These are phyloP conservation scores for Patellifolia procumbens DNA, from an alignment of 179 eudicot genomes.

Conservation along the genomic window DNA sequence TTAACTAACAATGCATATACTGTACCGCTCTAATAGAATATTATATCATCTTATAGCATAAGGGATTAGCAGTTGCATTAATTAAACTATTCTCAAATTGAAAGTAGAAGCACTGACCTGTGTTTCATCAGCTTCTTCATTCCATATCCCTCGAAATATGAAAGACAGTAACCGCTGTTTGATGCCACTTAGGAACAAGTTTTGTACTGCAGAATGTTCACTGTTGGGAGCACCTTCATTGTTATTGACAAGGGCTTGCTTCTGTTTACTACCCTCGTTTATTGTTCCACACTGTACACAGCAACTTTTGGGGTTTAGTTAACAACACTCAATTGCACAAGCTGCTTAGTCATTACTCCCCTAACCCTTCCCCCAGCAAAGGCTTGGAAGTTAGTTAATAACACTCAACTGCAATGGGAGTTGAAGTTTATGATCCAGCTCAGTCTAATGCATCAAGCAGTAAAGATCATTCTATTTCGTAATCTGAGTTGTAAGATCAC, in stretches of 20 bases:
- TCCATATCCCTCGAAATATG: slow-evolving; percentile 79
- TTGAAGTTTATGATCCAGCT: background rate
- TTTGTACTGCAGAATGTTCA: slow-evolving; percentile 32
- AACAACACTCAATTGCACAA: background rate
- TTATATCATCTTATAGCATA: background rate
- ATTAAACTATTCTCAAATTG: background rate
- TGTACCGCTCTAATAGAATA: background rate
- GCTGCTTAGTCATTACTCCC: too few relatives aligned
- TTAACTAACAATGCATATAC: background rate
- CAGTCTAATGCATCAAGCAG: too few relatives aligned
- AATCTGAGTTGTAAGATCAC: too few relatives aligned
- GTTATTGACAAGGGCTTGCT: slow-evolving; percentile 42
- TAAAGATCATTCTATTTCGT: too few relatives aligned
- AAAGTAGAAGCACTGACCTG: slow-evolving; percentile 49
- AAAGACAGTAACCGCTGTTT: slow-evolving; percentile 94
- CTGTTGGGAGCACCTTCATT: slow-evolving; percentile 39
- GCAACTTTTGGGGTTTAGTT: slow-evolving; percentile 8
- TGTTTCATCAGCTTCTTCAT: slow-evolving; percentile 79
- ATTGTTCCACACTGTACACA: slow-evolving; percentile 44
- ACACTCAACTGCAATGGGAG: background rate
- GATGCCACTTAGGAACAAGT: slow-evolving; percentile 68
- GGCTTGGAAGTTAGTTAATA: slow-evolving; percentile 2
- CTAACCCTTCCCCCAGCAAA: too few relatives aligned
- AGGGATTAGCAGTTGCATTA: background rate
- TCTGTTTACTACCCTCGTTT: slow-evolving; percentile 40